Percentiles rank a stretch among this genome's conserved stretches.
Conservation (phyloP, 2,329 filamentous ascomycete species). For the Hypoxylon sp. region DNA sequence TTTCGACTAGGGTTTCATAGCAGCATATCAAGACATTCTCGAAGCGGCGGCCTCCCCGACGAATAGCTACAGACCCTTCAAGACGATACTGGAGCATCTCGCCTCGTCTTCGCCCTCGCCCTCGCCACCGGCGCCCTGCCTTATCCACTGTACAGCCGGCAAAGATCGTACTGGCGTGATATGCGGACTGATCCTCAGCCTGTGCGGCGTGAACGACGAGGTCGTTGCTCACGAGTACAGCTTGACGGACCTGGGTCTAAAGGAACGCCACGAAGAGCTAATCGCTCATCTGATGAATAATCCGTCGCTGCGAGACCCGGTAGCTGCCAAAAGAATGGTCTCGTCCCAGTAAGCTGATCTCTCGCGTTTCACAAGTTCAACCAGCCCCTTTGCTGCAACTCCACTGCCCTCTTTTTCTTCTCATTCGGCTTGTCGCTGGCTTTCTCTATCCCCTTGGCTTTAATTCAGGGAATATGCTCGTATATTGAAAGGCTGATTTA, state of each 20-base stretch:
- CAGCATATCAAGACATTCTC: constrained; percentile 75
- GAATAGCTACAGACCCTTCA: constrained; percentile 69
- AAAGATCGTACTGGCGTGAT: constrained; percentile 79
- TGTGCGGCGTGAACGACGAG: constrained; percentile 70
- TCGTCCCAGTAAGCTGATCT: constrained; percentile 57
- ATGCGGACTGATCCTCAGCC: constrained; percentile 70
- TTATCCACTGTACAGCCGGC: constrained; percentile 78
- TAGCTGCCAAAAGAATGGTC: constrained; percentile 63
- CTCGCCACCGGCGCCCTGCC: constrained; percentile 63
- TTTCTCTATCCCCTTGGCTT: background rate
- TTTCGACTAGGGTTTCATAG: constrained; percentile 68
- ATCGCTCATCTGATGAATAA: constrained; percentile 65
- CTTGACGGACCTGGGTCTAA: constrained; percentile 71
- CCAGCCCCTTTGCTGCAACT: background rate
- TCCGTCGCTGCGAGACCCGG: constrained; percentile 62
- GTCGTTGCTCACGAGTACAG: constrained; percentile 72
- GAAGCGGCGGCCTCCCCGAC: constrained; percentile 60
- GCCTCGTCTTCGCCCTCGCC: constrained; percentile 52
- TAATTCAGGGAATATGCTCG: constrained; percentile 55
- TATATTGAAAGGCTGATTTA: constrained; percentile 56
- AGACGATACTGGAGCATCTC: constrained; percentile 69
- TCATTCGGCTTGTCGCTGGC: background rate
- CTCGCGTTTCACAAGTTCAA: constrained; percentile 4
- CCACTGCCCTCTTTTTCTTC: constrained; percentile 7
- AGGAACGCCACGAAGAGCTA: constrained; percentile 50